Evolutionary conservation across 2,329 filamentous ascomycete species (phyloP), one percentile per base, ranked within the genome.

Genomic region (Calycina herbarum): DNA sequence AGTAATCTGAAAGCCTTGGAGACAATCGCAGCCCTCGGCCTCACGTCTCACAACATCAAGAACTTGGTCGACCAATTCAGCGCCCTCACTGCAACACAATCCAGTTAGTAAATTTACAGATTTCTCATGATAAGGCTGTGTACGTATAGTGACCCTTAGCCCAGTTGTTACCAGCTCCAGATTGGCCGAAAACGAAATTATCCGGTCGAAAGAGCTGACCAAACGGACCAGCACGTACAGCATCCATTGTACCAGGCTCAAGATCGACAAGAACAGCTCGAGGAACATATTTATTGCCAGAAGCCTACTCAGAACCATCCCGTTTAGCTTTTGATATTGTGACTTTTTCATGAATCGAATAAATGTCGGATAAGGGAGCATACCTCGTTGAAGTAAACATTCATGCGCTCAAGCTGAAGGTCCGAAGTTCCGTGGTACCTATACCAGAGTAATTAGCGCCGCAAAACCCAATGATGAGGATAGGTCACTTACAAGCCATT

Each of bases 131-230:
- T 31, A 1, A 31, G 29, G 29, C 29, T 31, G 29, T 31, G 29
- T 31, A 31, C 29, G 95, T 99, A 89, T 99, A 99, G 82, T 99
- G 95, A 84, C 95, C 95, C 90, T 98, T 99, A 82, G 95, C 95
- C 95, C 95, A 99, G 90, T 98, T 98, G 93, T 99, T 99, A 84
- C 95, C 95, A 81, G 95, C 95, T 88, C 94, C 94, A 77, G 95
- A 98, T 86, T 98, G 95, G 76, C 95, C 95, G 82, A 98, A 98
- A 79, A 98, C 93, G 84, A 98, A 98, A 91, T 98, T 99, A 86
- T 99, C 95, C 80, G 95, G 95, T 73, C 95, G 94, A 93, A 99
- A 98, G 75, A 99, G 93, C 86, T 97, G 92, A 76, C 95, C 95
- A 80, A 98, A 98, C 73, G 95, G 95, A 82, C 95, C 94, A 76